A percentile compares a stretch with the other conserved stretches of the same genome.
Conservation (phyloP, 169 alveolate species). For the Plasmodium berghei region DNA sequence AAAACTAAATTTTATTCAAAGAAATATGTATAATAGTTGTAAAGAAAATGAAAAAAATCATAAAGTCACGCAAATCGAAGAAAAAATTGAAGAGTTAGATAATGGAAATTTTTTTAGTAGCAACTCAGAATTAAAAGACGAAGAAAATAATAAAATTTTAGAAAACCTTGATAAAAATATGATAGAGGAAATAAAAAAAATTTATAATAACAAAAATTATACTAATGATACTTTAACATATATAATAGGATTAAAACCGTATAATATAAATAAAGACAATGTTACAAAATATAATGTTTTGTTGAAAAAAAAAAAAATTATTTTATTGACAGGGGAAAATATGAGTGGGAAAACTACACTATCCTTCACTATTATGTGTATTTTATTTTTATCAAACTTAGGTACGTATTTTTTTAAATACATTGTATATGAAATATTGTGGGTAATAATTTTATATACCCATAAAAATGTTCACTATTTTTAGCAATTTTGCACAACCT, state of each 20-base stretch:
- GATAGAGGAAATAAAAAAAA: conserved; percentile 63
- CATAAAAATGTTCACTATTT: too few relatives aligned
- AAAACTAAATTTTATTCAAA: conserved; percentile 33
- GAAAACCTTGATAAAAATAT: conserved; percentile 37
- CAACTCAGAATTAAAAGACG: conserved; percentile 1
- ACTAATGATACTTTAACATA: conserved; percentile 55
- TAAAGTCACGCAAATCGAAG: not conserved
- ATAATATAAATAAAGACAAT: conserved; percentile 65
- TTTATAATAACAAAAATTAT: conserved; percentile 62
- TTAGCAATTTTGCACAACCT: too few relatives aligned
- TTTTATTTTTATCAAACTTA: conserved; percentile 63
- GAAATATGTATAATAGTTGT: not conserved
- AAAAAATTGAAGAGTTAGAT: not conserved
- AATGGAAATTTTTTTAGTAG: not conserved
- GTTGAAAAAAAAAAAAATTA: conserved; percentile 67
- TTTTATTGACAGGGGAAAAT: conserved; percentile 70
- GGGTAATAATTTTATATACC: not conserved
- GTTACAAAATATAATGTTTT: conserved; percentile 63
- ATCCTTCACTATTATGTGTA: conserved; percentile 64
- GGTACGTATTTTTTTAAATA: conserved; percentile 7
- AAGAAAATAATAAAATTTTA: conserved; percentile 36
- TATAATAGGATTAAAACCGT: conserved; percentile 67
- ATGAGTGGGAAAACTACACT: conserved; percentile 77
- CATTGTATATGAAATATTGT: not conserved
- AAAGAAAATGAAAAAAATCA: conserved; percentile 1